Percentiles rank a stretch among this genome's conserved stretches.
These are phyloP conservation scores for Graphilbum ipis-grandicollis DNA, from an alignment of 2,329 filamentous ascomycete species.

Conservation along the genomic window DNA sequence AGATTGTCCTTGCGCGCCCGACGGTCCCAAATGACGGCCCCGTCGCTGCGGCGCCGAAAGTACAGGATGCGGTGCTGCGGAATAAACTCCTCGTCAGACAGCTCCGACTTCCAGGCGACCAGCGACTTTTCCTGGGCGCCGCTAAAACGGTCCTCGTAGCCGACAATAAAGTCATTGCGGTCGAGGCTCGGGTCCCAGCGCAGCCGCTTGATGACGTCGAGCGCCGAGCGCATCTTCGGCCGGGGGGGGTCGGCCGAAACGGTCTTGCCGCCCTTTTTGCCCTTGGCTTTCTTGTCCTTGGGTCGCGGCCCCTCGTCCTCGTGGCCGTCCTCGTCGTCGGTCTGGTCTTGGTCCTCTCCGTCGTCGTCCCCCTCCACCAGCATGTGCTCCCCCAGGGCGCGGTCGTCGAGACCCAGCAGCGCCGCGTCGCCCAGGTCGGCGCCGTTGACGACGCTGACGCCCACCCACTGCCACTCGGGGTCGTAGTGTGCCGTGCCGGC, in stretches of 20 bases:
- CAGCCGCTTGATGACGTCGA: slow-evolving; percentile 40
- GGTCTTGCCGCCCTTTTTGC: too few relatives aligned
- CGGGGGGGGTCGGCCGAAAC: too few relatives aligned
- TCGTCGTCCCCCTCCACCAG: slow-evolving; percentile 17
- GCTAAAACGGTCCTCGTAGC: slow-evolving; percentile 43
- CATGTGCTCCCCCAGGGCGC: slow-evolving; percentile 32
- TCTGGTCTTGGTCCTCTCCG: too few relatives aligned
- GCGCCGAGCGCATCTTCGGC: slow-evolving; percentile 33
- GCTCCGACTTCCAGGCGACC: slow-evolving; percentile 40
- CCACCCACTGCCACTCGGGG: slow-evolving; percentile 28
- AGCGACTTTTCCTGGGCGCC: slow-evolving; percentile 35
- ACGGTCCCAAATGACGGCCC: slow-evolving; percentile 37
- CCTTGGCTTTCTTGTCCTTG: slow-evolving; percentile 8
- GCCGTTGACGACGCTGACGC: slow-evolving; percentile 19
- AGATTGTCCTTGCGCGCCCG: slow-evolving; percentile 32
- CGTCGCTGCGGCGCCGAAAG: slow-evolving; percentile 36
- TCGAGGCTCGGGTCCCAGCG: slow-evolving; percentile 40
- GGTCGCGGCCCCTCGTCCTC: slow-evolving; percentile 14
- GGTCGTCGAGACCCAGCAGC: slow-evolving; percentile 23
- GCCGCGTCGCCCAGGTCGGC: slow-evolving; percentile 18
- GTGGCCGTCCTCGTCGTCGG: slow-evolving; percentile 17
- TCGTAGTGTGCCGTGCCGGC: slow-evolving; percentile 31
- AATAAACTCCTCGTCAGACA: slow-evolving; percentile 49
- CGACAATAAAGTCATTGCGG: slow-evolving; percentile 34
- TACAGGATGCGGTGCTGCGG: slow-evolving; percentile 47